Percentiles rank a stretch among this genome's conserved stretches.
Evolutionary conservation across 2,329 filamentous ascomycete species (phyloP).

Genomic region (Chaetomium olivaceum): DNA sequence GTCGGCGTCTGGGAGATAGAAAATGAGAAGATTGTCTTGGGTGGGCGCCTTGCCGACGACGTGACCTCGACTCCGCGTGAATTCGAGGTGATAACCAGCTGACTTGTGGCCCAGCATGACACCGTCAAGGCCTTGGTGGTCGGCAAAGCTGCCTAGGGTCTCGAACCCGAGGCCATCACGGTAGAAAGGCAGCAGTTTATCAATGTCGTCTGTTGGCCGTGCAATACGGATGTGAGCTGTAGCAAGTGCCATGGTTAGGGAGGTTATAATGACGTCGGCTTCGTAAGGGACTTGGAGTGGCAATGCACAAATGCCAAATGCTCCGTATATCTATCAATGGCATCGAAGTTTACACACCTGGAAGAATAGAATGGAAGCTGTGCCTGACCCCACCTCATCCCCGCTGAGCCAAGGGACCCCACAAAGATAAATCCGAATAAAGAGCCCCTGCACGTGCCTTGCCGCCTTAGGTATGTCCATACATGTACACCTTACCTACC

Average conservation of each 20-base stretch:
- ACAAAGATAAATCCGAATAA: background rate
- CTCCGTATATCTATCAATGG: background rate
- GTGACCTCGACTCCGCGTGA: slow-evolving; percentile 41
- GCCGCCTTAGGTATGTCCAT: no score
- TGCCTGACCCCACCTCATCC: slow-evolving; percentile 3
- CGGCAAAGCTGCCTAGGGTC: slow-evolving; percentile 38
- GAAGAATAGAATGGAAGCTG: background rate
- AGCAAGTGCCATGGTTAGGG: slow-evolving; percentile 8
- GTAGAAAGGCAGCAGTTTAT: slow-evolving; percentile 45
- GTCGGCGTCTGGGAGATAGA: slow-evolving; percentile 42
- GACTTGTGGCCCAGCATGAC: slow-evolving; percentile 44
- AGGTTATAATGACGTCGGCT: background rate
- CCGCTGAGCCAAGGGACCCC: background rate
- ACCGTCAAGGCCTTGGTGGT: slow-evolving; percentile 45
- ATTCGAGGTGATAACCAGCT: slow-evolving; percentile 47
- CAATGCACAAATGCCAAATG: background rate
- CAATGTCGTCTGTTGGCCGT: slow-evolving; percentile 43
- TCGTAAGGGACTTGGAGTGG: background rate
- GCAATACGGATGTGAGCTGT: slow-evolving; percentile 45
- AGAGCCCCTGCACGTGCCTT: background rate
- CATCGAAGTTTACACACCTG: no score
- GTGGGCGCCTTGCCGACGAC: slow-evolving; percentile 42
- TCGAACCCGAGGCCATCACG: slow-evolving; percentile 44
- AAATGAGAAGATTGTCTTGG: slow-evolving; percentile 47
- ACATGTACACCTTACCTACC: no score